Conservation (phyloP, 306 rosid genomes). For the Quercus ilex region DNA sequence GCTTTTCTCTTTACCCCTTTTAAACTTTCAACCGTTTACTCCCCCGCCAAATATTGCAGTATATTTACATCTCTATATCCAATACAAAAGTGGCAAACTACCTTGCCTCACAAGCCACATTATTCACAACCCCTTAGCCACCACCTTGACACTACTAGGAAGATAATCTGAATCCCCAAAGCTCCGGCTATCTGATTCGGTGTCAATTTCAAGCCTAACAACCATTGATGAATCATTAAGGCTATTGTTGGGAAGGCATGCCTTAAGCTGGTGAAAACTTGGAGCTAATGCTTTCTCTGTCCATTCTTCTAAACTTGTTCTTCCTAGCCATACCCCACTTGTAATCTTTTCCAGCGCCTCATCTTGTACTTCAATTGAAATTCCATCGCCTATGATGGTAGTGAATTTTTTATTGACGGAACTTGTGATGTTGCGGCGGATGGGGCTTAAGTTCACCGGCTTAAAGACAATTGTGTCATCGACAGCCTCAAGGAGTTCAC, state of each 20-base stretch:
- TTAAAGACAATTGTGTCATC: slow-evolving; percentile 79
- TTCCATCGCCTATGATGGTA: slow-evolving; percentile 49
- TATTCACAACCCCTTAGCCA: slow-evolving; percentile 27
- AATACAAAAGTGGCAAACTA: slow-evolving; percentile 29
- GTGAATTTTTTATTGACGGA: slow-evolving; percentile 49
- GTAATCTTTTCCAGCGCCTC: slow-evolving; percentile 74
- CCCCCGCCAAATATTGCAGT: slow-evolving; percentile 35
- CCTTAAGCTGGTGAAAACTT: slow-evolving; percentile 61
- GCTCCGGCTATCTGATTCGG: slow-evolving; percentile 39
- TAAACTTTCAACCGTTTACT: slow-evolving; percentile 36
- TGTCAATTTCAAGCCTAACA: slow-evolving; percentile 67
- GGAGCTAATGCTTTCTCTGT: slow-evolving; percentile 68
- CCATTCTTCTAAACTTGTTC: slow-evolving; percentile 74
- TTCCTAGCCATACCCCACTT: slow-evolving; percentile 77
- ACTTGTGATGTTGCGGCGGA: slow-evolving; percentile 44
- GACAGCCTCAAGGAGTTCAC: slow-evolving; percentile 58
- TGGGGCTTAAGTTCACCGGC: slow-evolving; percentile 51
- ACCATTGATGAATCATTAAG: slow-evolving; percentile 46
- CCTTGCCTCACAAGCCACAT: slow-evolving; percentile 25
- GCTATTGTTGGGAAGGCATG: slow-evolving; percentile 17
- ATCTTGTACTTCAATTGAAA: slow-evolving; percentile 66
- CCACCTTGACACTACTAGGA: slow-evolving; percentile 58
- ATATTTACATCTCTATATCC: slow-evolving; percentile 68
- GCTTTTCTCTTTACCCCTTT: slow-evolving; percentile 28
- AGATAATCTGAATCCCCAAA: slow-evolving; percentile 56